These are phyloP conservation scores for Exsudoporus frostii DNA, from an alignment of 768 basidiomycete genomes.

Conservation along the genomic window DNA sequence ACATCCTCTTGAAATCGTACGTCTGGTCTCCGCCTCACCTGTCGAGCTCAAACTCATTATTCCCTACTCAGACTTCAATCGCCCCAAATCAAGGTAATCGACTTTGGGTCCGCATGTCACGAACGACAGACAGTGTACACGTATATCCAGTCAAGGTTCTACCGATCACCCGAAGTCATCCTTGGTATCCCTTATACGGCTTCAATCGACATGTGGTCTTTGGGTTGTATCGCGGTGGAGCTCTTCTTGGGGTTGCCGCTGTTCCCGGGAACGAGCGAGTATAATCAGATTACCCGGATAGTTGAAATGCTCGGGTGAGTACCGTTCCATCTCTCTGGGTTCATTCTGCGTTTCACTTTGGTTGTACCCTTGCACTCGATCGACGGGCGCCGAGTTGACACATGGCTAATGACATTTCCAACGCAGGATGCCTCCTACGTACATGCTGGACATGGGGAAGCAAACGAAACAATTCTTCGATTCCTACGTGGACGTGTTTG, in stretches of 20 bases:
- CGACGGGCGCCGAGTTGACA: neutral
- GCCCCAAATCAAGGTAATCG: conserved; percentile 98
- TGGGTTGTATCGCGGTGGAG: conserved; percentile 98
- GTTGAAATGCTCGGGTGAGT: conserved; percentile 97
- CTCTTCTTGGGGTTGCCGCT: conserved; percentile 94
- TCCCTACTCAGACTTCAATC: conserved; percentile 71
- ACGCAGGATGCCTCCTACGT: conserved; percentile 77
- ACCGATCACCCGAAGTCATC: conserved; percentile 95
- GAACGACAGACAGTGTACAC: conserved; percentile 99
- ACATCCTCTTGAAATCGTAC: conserved; percentile 94
- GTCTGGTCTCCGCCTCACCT: conserved; percentile 10
- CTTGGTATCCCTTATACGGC: conserved; percentile 93
- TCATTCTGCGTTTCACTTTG: neutral
- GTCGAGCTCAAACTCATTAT: neutral
- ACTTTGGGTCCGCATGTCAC: conserved; percentile 98
- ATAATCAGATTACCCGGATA: conserved; percentile 95
- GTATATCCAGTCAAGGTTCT: conserved; percentile 98
- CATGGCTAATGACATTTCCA: neutral
- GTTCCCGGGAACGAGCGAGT: conserved; percentile 98
- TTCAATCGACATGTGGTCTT: conserved; percentile 98
- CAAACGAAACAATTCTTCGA: conserved; percentile 95
- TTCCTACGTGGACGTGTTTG: conserved; percentile 64
- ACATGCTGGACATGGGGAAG: conserved; percentile 96
- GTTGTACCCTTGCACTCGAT: neutral
- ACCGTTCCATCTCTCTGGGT: neutral